Conservation (phyloP, 129 eudicot genomes). For the Kitagawia praeruptora region DNA sequence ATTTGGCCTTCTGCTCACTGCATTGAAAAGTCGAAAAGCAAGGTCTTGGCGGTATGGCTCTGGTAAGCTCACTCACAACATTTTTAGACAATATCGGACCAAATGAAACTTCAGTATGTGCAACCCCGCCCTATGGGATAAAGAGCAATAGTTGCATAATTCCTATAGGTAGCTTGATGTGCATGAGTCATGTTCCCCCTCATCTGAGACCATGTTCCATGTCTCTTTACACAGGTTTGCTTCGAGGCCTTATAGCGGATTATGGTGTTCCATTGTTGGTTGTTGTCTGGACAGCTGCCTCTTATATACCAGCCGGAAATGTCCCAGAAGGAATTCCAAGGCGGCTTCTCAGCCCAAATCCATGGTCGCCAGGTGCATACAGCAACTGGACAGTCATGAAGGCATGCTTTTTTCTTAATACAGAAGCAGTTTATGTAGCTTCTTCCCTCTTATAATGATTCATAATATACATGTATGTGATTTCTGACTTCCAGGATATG, state of each 20-base stretch:
- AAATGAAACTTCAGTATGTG: not conserved
- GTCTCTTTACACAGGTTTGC: conserved; percentile 10
- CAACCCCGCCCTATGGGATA: not conserved
- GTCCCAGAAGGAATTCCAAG: conserved; percentile 15
- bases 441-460: not conserved
- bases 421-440: not conserved
- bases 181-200: not conserved
- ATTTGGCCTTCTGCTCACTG: conserved; percentile 16
- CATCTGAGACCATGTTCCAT: not conserved
- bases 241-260: conserved; percentile 13
- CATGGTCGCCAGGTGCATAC: conserved; percentile 15
- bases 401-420: conserved; percentile 11
- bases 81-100: not conserved
- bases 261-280: conserved; percentile 15
- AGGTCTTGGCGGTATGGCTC: conserved; percentile 17
- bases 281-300: conserved; percentile 15
- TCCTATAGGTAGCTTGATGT: not conserved
- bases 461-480: not conserved
- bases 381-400: conserved; percentile 18
- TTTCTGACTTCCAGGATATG: conserved; percentile 10
- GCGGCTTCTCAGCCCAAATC: conserved; percentile 18
- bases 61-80: conserved; percentile 2
- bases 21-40: conserved; percentile 16
- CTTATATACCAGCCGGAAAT: conserved; percentile 13
- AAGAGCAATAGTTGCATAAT: not conserved